These are phyloP conservation scores for Malassezia psittaci DNA, from an alignment of 1,284 basidiomycete genomes.

Conservation along the genomic window DNA sequence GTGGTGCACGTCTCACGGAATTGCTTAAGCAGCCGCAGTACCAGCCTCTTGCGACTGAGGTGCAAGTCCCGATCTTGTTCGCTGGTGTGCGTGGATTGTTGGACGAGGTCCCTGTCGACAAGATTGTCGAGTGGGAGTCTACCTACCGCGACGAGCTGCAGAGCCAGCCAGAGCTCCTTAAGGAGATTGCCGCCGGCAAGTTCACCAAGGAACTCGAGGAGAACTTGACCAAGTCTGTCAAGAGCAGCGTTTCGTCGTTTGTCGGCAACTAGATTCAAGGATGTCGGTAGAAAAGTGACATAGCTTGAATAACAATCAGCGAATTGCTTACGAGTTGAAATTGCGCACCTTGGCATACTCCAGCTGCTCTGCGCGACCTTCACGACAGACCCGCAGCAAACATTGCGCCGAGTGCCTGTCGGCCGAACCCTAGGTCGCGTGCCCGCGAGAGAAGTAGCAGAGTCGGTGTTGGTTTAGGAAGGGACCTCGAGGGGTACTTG, in stretches of 20 bases:
- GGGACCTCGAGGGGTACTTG: not conserved
- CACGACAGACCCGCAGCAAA: too few relatives aligned
- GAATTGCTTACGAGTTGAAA: too few relatives aligned
- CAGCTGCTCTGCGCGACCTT: too few relatives aligned
- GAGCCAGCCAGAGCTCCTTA: conserved; percentile 45
- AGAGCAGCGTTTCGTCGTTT: conserved; percentile 38
- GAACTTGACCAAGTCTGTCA: conserved; percentile 53
- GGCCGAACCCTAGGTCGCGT: not conserved
- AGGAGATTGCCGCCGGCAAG: conserved; percentile 65
- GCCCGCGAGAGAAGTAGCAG: not conserved
- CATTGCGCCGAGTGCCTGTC: not conserved
- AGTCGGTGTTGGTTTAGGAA: not conserved
- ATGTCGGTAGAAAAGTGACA: not conserved
- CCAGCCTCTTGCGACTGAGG: conserved; percentile 61
- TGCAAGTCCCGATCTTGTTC: conserved; percentile 97
- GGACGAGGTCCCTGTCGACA: conserved; percentile 81
- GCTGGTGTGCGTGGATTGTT: conserved; percentile 73
- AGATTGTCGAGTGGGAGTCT: conserved; percentile 87
- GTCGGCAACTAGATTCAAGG: conserved; percentile 25
- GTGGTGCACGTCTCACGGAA: conserved; percentile 96
- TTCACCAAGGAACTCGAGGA: conserved; percentile 81
- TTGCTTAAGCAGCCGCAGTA: conserved; percentile 99
- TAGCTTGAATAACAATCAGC: too few relatives aligned
- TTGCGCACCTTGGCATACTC: too few relatives aligned
- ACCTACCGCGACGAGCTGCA: conserved; percentile 67